A percentile compares a stretch with the other conserved stretches of the same genome.
Conservation (phyloP, 345 rosid species). For the Dipteronia sinensis region DNA sequence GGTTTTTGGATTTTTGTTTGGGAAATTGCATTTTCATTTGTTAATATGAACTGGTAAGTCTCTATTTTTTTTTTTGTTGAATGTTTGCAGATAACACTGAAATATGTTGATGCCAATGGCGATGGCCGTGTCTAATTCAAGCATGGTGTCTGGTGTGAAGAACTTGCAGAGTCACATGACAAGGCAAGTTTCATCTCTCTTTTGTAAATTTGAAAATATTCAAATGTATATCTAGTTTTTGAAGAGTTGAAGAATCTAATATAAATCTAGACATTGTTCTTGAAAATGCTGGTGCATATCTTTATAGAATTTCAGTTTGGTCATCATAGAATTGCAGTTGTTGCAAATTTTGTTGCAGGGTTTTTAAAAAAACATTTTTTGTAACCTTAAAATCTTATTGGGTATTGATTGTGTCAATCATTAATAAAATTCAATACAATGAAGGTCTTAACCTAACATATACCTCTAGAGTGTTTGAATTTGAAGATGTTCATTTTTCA, state of each 20-base stretch:
- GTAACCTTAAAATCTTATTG: too few relatives aligned
- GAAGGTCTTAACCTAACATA: too few relatives aligned
- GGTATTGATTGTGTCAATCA: too few relatives aligned
- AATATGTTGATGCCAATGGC: constrained; percentile 18
- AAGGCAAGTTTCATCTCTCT: constrained; percentile 13
- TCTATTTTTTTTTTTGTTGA: background rate
- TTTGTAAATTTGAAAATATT: background rate
- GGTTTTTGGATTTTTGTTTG: background rate
- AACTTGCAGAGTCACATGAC: background rate
- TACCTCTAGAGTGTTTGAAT: background rate
- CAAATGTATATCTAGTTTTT: background rate
- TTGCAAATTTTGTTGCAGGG: background rate
- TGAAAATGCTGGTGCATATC: background rate
- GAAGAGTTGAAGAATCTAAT: background rate
- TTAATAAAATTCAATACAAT: too few relatives aligned
- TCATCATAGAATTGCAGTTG: background rate
- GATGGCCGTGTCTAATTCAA: background rate
- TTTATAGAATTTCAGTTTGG: background rate
- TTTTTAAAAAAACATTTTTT: too few relatives aligned
- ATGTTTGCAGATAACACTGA: constrained; percentile 13
- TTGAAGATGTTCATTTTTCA: constrained; percentile 28
- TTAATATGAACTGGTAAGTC: background rate
- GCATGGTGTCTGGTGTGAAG: background rate
- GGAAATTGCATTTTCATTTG: background rate
- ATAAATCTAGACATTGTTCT: background rate